Percentiles rank a stretch among this genome's conserved stretches.
Evolutionary conservation across 257 asterid genomes (phyloP).

Genomic region (Solanum appendiculatum): DNA sequence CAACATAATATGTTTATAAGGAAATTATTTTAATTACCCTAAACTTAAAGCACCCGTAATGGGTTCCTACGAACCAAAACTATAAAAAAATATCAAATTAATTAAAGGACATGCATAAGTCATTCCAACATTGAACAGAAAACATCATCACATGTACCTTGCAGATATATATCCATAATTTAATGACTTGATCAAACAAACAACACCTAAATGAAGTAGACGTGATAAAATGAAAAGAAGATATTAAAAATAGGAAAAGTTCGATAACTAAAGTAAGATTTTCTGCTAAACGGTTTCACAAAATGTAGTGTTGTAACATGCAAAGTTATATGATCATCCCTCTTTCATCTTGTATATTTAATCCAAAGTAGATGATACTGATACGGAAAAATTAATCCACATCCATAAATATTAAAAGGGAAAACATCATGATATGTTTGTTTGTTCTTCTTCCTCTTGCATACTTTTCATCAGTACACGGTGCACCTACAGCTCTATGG

Average conservation of each 20-base stretch:
- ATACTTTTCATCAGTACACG: neutral
- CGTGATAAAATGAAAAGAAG: neutral
- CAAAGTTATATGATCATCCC: neutral
- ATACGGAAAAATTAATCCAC: too few relatives aligned
- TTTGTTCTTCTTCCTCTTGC: neutral
- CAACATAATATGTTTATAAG: too few relatives aligned
- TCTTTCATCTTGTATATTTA: neutral
- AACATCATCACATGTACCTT: neutral
- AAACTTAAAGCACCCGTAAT: too few relatives aligned
- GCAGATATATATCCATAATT: neutral
- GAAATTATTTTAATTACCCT: neutral
- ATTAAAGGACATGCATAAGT: neutral
- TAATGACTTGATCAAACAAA: neutral
- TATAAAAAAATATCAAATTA: too few relatives aligned
- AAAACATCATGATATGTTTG: neutral
- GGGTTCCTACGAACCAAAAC: neutral
- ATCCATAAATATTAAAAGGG: neutral
- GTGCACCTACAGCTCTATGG: slow-evolving; percentile 42
- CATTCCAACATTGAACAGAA: neutral
- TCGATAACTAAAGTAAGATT: neutral
- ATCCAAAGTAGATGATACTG: neutral
- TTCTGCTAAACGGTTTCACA: neutral
- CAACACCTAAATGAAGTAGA: neutral
- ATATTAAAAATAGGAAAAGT: slow-evolving; percentile 1
- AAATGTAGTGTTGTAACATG: neutral